Evolutionary conservation across 805 yeast genomes (phyloP), one percentile per base, ranked within the genome.

Genomic region (Vanderwaltozyma polyspora): DNA sequence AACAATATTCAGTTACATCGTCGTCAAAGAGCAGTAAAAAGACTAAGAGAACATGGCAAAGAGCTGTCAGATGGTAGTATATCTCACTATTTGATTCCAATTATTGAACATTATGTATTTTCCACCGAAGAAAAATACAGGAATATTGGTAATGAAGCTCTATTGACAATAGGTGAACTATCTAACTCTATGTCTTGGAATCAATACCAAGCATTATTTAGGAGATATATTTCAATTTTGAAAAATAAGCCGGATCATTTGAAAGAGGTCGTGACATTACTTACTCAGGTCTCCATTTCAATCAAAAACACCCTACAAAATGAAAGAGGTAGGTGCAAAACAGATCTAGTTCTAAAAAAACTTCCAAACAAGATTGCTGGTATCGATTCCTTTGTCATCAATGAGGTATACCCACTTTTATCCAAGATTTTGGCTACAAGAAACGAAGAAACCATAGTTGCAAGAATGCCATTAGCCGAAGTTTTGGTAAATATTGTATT

Each of bases 1-100:
- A 70, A 68, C 39, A 95, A 89, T 55, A 76, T 89, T 25, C 98
- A 89, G 60, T 48, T 79, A 8, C 85, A 79, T 49, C 74, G 94
- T 60, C 79, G 95, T 46, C 86, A 81, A 55, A 70, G 86, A 47
- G 94, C 97, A 0, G 67, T 89, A 16, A 70, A 74, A 47, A 68
- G 81, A 38, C 58, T 87, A 19, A 67, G 68, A 9, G 74, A 66
- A 5, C 47, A 67, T 28, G 69, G 74, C 5, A 38, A 54, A 15
- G 43, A 62, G 6, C 55, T 87, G 6, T 56, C 71, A 0, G 72
- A 72, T 18, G 59, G 63, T 25, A 77, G 75, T 44, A 72, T 89
- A 35, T 69, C 94, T 0, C 91, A 83, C 49, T 86, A 79, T 52
- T 49, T 91, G 28, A 59, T 91, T 36, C 97, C 98, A 4, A 71